Conservation (phyloP, 371 early-diverging fungal species). For the Lichtheimia corymbifera region DNA sequence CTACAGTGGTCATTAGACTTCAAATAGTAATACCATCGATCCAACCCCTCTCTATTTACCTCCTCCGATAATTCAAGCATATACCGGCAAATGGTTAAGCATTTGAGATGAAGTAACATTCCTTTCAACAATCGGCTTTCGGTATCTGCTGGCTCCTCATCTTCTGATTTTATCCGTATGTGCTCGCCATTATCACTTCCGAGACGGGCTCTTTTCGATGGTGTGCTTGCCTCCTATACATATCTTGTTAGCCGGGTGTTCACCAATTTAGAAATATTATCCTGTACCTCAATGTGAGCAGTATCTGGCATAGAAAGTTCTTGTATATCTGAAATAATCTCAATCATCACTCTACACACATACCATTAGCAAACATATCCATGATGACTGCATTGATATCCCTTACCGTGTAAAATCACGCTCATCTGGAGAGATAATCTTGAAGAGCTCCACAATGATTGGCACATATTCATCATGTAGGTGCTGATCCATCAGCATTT, state of each 20-base stretch:
- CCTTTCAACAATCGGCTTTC: slow-evolving; percentile 27
- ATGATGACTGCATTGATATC: no score
- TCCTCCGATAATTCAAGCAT: slow-evolving; percentile 74
- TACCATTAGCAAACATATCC: background rate
- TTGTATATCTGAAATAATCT: slow-evolving; percentile 65
- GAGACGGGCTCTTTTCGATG: slow-evolving; percentile 12
- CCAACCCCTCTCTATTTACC: slow-evolving; percentile 25
- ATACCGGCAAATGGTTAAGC: slow-evolving; percentile 71
- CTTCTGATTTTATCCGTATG: slow-evolving; percentile 24
- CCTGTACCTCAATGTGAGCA: no score
- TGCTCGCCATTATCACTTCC: background rate
- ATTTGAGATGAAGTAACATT: slow-evolving; percentile 64
- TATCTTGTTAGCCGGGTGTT: background rate
- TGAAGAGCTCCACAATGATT: slow-evolving; percentile 71
- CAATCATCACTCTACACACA: slow-evolving; percentile 61
- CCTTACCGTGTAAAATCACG: slow-evolving; percentile 82
- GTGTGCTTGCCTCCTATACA: background rate
- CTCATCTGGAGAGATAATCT: slow-evolving; percentile 74
- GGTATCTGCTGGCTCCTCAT: slow-evolving; percentile 30
- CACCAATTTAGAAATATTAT: no score
- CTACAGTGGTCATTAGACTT: slow-evolving; percentile 9
- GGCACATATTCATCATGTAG: slow-evolving; percentile 72
- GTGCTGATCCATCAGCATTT: slow-evolving; percentile 71
- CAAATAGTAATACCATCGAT: background rate
- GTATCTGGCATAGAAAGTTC: slow-evolving; percentile 10